A percentile compares a stretch with the other conserved stretches of the same genome.
These are phyloP conservation scores for sweet orange (Citrus sinensis) DNA, from an alignment of 345 rosid genomes.

Conservation along the genomic window DNA sequence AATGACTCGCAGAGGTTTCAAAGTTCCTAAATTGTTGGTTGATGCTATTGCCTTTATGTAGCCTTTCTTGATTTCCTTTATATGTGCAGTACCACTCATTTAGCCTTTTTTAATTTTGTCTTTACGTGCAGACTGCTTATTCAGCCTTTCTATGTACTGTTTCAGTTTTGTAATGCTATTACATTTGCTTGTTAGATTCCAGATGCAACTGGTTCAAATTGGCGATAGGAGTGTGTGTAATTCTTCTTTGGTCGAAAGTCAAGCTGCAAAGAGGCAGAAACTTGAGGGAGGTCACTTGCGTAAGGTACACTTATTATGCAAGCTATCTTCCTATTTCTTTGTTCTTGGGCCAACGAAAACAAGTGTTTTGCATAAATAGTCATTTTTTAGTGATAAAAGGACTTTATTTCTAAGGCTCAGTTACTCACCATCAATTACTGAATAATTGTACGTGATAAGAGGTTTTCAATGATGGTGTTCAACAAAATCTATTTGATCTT, in stretches of 20 bases:
- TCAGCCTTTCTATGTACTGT: not conserved
- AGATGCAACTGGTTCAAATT: constrained; percentile 30
- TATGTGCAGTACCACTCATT: too few relatives aligned
- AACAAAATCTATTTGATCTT: not conserved
- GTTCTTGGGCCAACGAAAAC: not conserved
- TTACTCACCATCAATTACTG: not conserved
- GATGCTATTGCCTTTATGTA: not conserved
- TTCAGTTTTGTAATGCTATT: not conserved
- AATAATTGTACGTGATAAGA: not conserved
- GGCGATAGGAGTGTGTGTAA: constrained; percentile 42
- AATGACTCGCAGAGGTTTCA: not conserved
- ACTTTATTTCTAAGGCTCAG: not conserved
- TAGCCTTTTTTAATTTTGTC: not conserved
- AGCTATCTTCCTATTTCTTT: constrained; percentile 5
- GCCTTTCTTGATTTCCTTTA: not conserved
- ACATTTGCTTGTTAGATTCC: constrained; percentile 36
- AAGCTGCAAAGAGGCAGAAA: constrained; percentile 95
- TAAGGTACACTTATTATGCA: constrained; percentile 44
- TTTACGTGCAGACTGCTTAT: too few relatives aligned
- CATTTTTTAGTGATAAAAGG: not conserved
- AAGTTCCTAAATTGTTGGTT: not conserved
- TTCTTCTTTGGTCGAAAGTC: constrained; percentile 60
- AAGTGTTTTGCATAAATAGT: not conserved
- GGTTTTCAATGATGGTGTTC: not conserved
- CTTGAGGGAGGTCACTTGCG: constrained; percentile 76